phyloP scores from a whole-genome alignment of 2,329 filamentous ascomycete genomes.

The Alternaria gaisen region DNA sequence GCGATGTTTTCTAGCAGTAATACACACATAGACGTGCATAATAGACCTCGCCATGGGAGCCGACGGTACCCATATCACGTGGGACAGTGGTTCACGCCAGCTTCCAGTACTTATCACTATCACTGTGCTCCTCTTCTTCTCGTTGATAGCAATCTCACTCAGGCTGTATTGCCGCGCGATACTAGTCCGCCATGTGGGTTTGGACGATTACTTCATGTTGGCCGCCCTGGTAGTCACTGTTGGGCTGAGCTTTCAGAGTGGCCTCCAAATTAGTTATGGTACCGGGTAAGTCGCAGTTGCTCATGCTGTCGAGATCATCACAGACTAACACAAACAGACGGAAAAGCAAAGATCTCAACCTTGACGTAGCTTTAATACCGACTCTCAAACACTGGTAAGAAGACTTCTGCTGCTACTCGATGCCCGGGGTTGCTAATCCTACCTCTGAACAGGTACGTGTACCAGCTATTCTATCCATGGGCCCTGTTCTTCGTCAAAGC shows the following conservation, averaged over 20 bases:
- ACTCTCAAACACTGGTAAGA: not conserved
- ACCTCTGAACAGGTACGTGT: not conserved
- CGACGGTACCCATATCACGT: not conserved
- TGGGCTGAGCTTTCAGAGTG: not conserved
- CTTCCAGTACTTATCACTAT: not conserved
- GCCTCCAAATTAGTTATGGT: not conserved
- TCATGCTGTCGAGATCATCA: not conserved
- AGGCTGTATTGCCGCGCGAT: not conserved
- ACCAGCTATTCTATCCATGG: not conserved
- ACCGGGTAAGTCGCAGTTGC: not conserved
- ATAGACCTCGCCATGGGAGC: not conserved
- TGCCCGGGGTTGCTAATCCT: accelerated
- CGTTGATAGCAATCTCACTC: not conserved
- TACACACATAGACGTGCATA: not conserved
- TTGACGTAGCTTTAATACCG: not conserved
- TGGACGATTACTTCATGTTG: not conserved
- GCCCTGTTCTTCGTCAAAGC: not conserved
- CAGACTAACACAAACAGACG: not conserved
- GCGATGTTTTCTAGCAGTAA: not conserved
- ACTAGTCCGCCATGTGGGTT: not conserved
- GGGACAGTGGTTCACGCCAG: not conserved
- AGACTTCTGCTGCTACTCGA: not conserved
- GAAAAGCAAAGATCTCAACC: not conserved
- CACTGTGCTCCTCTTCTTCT: not conserved
- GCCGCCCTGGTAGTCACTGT: not conserved